Evolutionary conservation across 495 filamentous ascomycete genomes (phyloP).

Genomic region (Aspergillus avenaceus): DNA sequence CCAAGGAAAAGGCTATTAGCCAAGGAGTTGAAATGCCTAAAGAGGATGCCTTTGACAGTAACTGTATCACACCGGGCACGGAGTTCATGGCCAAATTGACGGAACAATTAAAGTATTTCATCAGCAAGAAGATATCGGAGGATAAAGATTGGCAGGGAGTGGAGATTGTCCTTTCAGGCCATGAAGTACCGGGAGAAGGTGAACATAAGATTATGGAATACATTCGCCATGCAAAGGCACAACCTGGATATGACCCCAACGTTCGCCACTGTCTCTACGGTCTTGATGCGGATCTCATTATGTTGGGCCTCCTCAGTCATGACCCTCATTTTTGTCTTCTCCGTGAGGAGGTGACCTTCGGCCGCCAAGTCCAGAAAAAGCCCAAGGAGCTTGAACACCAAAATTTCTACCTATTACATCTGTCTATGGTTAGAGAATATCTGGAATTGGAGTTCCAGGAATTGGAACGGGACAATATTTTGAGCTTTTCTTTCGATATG

Average conservation of each 20-base stretch:
- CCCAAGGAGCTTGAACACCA: constrained; percentile 97
- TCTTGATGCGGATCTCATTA: constrained; percentile 96
- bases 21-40: constrained; percentile 91
- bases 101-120: constrained; percentile 92
- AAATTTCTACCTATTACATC: constrained; percentile 96
- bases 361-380: constrained; percentile 76
- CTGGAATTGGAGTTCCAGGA: constrained; percentile 96
- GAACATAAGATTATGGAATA: constrained; percentile 99
- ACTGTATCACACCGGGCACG: constrained; percentile 97
- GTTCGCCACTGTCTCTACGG: constrained; percentile 96
- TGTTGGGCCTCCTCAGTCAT: constrained; percentile 94
- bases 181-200: constrained; percentile 98
- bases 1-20: constrained; percentile 81
- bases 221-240: constrained; percentile 92
- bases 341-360: constrained; percentile 97
- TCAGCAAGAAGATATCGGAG: constrained; percentile 97
- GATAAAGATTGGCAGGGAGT: constrained; percentile 96
- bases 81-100: constrained; percentile 98
- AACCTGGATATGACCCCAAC: constrained; percentile 91
- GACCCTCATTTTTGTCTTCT: constrained; percentile 98
- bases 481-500: constrained; percentile 85
- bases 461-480: constrained; percentile 67
- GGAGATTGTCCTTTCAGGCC: constrained; percentile 93
- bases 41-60: constrained; percentile 96
- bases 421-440: constrained; percentile 96